These are phyloP conservation scores for Helicosporidium sp. DNA, from an alignment of 139 green algal genomes.

Conservation along the genomic window DNA sequence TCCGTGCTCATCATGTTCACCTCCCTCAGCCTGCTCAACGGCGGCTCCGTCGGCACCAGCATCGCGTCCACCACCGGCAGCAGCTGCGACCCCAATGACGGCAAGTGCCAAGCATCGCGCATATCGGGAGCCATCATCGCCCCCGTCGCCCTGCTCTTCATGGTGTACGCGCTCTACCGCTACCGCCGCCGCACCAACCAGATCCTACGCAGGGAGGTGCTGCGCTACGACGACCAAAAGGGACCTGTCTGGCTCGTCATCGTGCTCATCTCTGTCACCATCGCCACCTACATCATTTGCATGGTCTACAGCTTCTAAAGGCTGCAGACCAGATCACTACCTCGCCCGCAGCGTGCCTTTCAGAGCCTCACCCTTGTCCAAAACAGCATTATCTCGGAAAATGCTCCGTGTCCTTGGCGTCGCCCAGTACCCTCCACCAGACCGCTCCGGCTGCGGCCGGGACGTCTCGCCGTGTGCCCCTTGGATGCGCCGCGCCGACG, in stretches of 20 bases:
- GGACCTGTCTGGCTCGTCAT: constrained; percentile 44
- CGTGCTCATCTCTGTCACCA: constrained; percentile 9
- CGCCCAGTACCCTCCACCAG: too few relatives aligned
- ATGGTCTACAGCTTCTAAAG: constrained; percentile 12
- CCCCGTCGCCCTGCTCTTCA: constrained; percentile 48
- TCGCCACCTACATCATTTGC: constrained; percentile 8
- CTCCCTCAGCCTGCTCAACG: constrained; percentile 24
- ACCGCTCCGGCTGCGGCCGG: too few relatives aligned
- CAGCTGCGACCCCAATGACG: constrained; percentile 1
- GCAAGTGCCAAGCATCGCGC: too few relatives aligned
- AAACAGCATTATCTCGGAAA: too few relatives aligned
- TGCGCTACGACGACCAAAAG: constrained; percentile 57
- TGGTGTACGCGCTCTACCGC: constrained; percentile 50
- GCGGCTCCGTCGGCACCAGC: neutral
- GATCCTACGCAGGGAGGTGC: constrained; percentile 23
- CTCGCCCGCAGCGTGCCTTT: too few relatives aligned
- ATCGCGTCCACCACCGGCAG: neutral
- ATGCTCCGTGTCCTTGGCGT: too few relatives aligned
- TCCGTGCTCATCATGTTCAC: constrained; percentile 49
- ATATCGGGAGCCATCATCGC: constrained; percentile 49
- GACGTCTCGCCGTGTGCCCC: too few relatives aligned
- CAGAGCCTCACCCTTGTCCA: too few relatives aligned
- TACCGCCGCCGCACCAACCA: constrained; percentile 38
- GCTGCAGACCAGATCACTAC: too few relatives aligned
- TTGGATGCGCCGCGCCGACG: too few relatives aligned